Base-by-base conservation (phyloP, 805 yeast genomes). In the Candida michaelii region DNA sequence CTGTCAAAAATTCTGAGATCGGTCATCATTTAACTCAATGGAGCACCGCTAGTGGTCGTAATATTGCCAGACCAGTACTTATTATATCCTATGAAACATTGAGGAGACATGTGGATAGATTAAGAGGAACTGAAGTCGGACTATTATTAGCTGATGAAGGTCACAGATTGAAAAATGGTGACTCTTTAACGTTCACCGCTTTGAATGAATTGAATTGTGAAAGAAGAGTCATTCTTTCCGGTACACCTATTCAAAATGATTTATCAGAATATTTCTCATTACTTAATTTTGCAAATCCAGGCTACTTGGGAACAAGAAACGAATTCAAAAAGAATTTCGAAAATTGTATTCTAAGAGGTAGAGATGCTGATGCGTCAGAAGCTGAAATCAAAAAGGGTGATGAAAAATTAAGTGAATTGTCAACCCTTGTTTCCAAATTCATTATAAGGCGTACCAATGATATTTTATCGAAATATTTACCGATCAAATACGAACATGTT, bases 181-280 rank as follows among this genome's bases (percentile, higher is more conserved):
- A 91, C 27, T 89, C 97, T 1, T 75, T 84, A 41, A 93, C 99
- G 0, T 91, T 89, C 53, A 87, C 88, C 0, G 88, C 97, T 0
- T 72, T 91, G 30, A 82, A 88, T 54, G 77, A 89, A n/a, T 73
- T 93, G 42, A 80, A 84, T 39, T 91, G 96, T 58, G 81, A 83
- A 38, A 73, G 99, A 55, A 74, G 99, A 44, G 97, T 91, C 6
- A 91, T 91, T 50, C 66, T 91, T 16, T 88, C 97, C 1, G 99
- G 99, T 29, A 91, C 99, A 0, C 99, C 99, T 0, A 90, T 91
- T 49, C 99, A 91, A 62, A 91, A 91, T 55, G 98, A 91, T 66
- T 70, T 91, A 27, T 83, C 96, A 0, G 99, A 91, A 63, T 91
- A 91, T 65, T 93, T 89, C 58, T 87, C 98, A 1, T 66, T 91